Base-by-base conservation (phyloP, 2,329 filamentous ascomycete species). In the Fusarium staphyleae region DNA sequence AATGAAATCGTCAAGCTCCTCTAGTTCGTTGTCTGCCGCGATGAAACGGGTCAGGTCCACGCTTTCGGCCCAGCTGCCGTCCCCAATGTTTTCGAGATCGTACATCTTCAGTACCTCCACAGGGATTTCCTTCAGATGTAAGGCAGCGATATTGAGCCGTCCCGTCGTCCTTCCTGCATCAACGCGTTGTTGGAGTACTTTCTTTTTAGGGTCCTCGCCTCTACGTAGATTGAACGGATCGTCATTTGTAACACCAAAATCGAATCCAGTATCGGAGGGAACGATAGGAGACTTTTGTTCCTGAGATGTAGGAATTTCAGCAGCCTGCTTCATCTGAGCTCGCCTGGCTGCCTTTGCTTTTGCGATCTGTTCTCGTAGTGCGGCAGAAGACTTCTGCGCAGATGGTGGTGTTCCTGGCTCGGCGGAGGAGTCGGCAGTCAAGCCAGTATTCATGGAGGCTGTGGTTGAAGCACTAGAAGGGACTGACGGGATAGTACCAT, bases 41-140 rank as follows among this genome's bases (percentile, higher is more conserved):
- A 95, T 85, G 42, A 98, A 86, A 55, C 89, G 86, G 1, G 87
- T 89, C 37, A 98, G 76, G 69, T 98, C 93, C 10, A 98, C 91
- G 53, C 89, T 88, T 72, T 98, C 93, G 2, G 92, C 92, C 95
- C 95, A 98, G 28, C 87, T 85, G 10, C 86, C 83, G 29, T 82
- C 85, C 16, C 87, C 84, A 48, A 86, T 81, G 2, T 83, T 81
- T 46, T 92, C 87, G 14, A 90, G 79, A 65, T 92, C 89, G 70
- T 97, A 98, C 93, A 98, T 98, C 48, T 87, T 85, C 74, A 96
- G 77, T 0, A 98, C 89, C 68, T 96, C 90, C 1, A 83, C 74
- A 0, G 95, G 95, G 3, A 99, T 89, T 51, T 88, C 81, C 55
- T 86, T 89, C 32, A 99, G 74, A 1, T 86, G 85, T 80, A 98